Conservation (phyloP, 2,329 filamentous ascomycete species). For the Aspergillus flavus region DNA sequence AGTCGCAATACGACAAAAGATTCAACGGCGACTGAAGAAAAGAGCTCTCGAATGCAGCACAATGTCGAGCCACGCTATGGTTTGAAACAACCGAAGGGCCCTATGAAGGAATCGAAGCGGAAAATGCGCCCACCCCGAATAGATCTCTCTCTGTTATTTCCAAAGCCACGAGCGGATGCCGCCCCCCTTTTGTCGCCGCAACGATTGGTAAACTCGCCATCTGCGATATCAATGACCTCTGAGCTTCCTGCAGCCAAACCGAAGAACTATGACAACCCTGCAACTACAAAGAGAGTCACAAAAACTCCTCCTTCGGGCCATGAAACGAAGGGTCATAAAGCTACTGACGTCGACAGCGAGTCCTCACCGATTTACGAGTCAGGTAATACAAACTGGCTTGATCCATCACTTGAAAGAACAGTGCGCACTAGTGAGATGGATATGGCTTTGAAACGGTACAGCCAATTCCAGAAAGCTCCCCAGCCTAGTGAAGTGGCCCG, state of each 20-base stretch:
- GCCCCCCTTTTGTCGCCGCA: constrained; percentile 45
- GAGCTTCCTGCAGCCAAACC: constrained; percentile 31
- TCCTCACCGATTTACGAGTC: constrained; percentile 23
- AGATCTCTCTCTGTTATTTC: constrained; percentile 47
- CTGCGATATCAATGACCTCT: constrained; percentile 38
- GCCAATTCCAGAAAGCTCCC: constrained; percentile 21
- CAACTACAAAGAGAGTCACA: constrained; percentile 29
- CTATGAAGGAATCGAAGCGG: constrained; percentile 38
- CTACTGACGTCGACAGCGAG: constrained; percentile 17
- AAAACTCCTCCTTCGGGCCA: constrained; percentile 27
- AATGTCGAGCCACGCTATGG: constrained; percentile 25
- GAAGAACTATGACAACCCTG: constrained; percentile 22
- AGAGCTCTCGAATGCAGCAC: constrained; percentile 19
- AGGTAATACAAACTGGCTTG: constrained; percentile 26
- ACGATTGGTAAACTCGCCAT: constrained; percentile 44
- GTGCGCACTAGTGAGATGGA: constrained; percentile 39
- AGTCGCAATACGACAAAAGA: constrained; percentile 24
- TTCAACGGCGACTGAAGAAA: background rate
- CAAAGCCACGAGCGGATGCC: constrained; percentile 37
- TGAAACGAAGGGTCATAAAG: constrained; percentile 18
- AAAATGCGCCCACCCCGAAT: constrained; percentile 44
- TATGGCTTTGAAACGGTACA: constrained; percentile 33
- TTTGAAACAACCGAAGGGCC: constrained; percentile 25
- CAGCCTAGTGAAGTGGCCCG: constrained; percentile 15
- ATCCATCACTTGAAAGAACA: constrained; percentile 31